A percentile compares a stretch with the other conserved stretches of the same genome.
These are phyloP conservation scores for Henckelia pumila DNA, from an alignment of 257 asterid species.

Conservation along the genomic window DNA sequence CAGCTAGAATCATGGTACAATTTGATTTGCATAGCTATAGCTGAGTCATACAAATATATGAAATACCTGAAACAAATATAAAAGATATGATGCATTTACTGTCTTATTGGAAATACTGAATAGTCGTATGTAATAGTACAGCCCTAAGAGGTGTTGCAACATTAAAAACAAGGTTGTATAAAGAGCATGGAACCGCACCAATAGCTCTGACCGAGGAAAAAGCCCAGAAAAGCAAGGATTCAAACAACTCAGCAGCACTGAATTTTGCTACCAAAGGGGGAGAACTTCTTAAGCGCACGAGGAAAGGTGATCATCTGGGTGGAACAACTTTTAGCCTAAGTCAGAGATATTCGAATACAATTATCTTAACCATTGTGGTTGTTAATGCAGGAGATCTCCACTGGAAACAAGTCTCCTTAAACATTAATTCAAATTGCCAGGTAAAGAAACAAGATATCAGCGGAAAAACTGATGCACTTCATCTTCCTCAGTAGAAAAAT, in stretches of 20 bases:
- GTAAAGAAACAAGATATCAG: slow-evolving; percentile 25
- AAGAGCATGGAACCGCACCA: slow-evolving; percentile 48
- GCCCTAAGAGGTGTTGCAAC: slow-evolving; percentile 86
- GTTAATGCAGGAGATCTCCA: slow-evolving; percentile 75
- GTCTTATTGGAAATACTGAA: neutral
- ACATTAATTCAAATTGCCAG: slow-evolving; percentile 63
- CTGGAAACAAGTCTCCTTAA: slow-evolving; percentile 79
- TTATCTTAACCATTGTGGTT: slow-evolving; percentile 12
- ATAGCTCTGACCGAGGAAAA: slow-evolving; percentile 47
- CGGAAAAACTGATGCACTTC: slow-evolving; percentile 2
- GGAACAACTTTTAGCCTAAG: slow-evolving; percentile 8
- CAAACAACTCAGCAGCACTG: slow-evolving; percentile 41
- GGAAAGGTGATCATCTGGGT: slow-evolving; percentile 54
- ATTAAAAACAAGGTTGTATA: slow-evolving; percentile 57
- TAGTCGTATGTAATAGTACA: slow-evolving; percentile 23
- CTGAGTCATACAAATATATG: neutral
- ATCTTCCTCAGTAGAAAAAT: neutral
- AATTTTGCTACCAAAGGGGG: slow-evolving; percentile 64
- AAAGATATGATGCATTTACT: neutral
- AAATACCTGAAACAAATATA: neutral
- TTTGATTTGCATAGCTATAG: too few relatives aligned
- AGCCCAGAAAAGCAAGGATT: slow-evolving; percentile 42
- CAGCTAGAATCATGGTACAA: neutral
- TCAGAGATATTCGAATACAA: neutral
- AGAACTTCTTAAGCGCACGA: slow-evolving; percentile 78